Evolutionary conservation across 345 rosid genomes (phyloP), one percentile per base, ranked within the genome.

Genomic region (Cochlearia excelsa): DNA sequence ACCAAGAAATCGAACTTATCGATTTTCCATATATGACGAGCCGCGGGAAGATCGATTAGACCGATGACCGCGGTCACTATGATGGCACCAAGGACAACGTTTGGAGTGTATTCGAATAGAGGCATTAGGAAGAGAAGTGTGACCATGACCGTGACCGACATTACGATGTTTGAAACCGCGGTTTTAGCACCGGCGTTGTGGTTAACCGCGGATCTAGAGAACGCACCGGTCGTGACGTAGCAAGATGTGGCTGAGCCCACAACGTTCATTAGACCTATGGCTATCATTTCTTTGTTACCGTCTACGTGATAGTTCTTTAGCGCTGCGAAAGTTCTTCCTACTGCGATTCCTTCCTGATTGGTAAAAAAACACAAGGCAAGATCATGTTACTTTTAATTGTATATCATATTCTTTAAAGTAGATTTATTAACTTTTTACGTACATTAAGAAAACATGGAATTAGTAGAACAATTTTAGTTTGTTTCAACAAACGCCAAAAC

Each of bases 271-370:
- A 86, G 30, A 39, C 99, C 99, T 54, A 88, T 86, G 3, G 99
- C 99, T 55, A 93, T 83, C 97, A 93, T 93, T 73, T 93, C 99
- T 80, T 93, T 93, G 87, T 93, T 89, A 9, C 99, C 99, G 65
- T 93, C 99, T 9, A 86, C 86, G 71, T 84, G 80, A 73, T 89
- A 93, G 76, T 86, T 80, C 69, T 85, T 89, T 34, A 93, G 66
- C 44, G 91, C 83, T 33, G 97, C 99, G 64, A 93, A 89, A 49
- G 99, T 93, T 72, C 97, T 85, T 72, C 97, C 99, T 6, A 89
- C 95, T 31, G 99, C 99, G 64, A 93, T 85, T 7, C 99, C 99
- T 80, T 93, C 99, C 99, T 93, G 89, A 56, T 71, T n/a, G 5
- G 61, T 62, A 31, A 63, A 37, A 23, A 51, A 26, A 28, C 8